Conservation (phyloP, 805 yeast genomes). For the Yamadazyma akitaensis region DNA sequence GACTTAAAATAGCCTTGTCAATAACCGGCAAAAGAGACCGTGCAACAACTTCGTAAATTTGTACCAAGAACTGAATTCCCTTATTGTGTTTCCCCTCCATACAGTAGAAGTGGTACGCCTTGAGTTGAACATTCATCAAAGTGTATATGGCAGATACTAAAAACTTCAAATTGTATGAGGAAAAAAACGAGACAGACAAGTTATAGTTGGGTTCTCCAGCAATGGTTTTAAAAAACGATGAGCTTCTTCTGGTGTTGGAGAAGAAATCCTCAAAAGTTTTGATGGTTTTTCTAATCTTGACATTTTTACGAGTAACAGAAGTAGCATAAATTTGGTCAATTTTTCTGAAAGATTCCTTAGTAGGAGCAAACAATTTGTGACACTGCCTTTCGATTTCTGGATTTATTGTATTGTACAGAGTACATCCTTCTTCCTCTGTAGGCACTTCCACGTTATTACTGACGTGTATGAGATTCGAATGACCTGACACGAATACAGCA, state of each 20-base stretch:
- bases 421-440: not conserved
- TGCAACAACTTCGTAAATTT: constrained; percentile 22
- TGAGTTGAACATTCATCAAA: constrained; percentile 14
- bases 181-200: not conserved
- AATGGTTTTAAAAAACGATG: not conserved
- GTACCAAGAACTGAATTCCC: constrained; percentile 31
- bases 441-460: not conserved
- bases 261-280: not conserved
- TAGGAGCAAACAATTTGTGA: not conserved
- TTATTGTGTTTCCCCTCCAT: constrained; percentile 21
- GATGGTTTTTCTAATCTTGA: not conserved
- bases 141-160: constrained; percentile 19
- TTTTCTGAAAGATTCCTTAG: not conserved
- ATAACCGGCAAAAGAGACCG: constrained; percentile 15
- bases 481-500: not conserved
- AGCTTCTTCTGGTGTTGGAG: not conserved
- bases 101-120: constrained; percentile 34
- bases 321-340: constrained; percentile 9
- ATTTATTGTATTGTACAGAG: not conserved
- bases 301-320: constrained; percentile 1
- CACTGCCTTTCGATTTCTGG: constrained; percentile 1
- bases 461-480: not conserved
- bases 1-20: constrained; percentile 1
- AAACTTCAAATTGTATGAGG: constrained; percentile 1
- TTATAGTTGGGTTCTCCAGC: not conserved